Percentiles rank a stretch among this genome's conserved stretches.
phyloP scores from a whole-genome alignment of 2,329 filamentous ascomycete genomes.

The Beauveria scarabaeidicola region DNA sequence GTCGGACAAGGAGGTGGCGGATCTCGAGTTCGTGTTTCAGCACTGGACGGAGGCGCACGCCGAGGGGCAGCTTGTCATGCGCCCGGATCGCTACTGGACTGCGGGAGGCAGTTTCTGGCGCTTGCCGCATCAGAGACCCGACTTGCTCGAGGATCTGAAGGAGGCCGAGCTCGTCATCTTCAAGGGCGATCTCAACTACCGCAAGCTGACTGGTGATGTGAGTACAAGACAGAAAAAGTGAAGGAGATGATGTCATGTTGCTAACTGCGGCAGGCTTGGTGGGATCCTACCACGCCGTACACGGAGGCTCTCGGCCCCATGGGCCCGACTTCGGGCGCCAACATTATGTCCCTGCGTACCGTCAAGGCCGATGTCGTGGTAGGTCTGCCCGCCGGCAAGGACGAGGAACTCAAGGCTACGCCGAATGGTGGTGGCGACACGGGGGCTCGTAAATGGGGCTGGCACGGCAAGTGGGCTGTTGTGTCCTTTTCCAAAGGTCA shows the following conservation, averaged over 20 bases:
- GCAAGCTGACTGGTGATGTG: slow-evolving; percentile 86
- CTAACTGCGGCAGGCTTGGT: slow-evolving; percentile 33
- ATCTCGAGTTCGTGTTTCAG: slow-evolving; percentile 69
- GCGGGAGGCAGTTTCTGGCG: slow-evolving; percentile 82
- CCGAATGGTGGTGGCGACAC: slow-evolving; percentile 64
- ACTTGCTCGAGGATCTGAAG: slow-evolving; percentile 69
- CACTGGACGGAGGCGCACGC: slow-evolving; percentile 74
- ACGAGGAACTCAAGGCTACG: slow-evolving; percentile 65
- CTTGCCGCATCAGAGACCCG: slow-evolving; percentile 58
- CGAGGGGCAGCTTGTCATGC: slow-evolving; percentile 74
- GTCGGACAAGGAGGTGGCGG: slow-evolving; percentile 54
- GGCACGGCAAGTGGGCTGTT: slow-evolving; percentile 96
- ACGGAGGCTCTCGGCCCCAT: slow-evolving; percentile 75
- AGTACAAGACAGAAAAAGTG: slow-evolving; percentile 25
- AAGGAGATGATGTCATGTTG: background rate
- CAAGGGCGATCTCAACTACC: slow-evolving; percentile 95
- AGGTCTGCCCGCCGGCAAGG: slow-evolving; percentile 70
- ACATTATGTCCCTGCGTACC: slow-evolving; percentile 78
- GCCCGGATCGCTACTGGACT: slow-evolving; percentile 90
- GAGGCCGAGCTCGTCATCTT: slow-evolving; percentile 83
- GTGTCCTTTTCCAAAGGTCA: slow-evolving; percentile 43
- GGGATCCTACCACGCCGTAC: slow-evolving; percentile 86
- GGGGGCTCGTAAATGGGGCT: slow-evolving; percentile 77
- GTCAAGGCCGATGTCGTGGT: slow-evolving; percentile 97
- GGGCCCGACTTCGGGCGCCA: slow-evolving; percentile 71